These are phyloP conservation scores for Russula olivacea DNA, from an alignment of 768 basidiomycete genomes.

Conservation along the genomic window DNA sequence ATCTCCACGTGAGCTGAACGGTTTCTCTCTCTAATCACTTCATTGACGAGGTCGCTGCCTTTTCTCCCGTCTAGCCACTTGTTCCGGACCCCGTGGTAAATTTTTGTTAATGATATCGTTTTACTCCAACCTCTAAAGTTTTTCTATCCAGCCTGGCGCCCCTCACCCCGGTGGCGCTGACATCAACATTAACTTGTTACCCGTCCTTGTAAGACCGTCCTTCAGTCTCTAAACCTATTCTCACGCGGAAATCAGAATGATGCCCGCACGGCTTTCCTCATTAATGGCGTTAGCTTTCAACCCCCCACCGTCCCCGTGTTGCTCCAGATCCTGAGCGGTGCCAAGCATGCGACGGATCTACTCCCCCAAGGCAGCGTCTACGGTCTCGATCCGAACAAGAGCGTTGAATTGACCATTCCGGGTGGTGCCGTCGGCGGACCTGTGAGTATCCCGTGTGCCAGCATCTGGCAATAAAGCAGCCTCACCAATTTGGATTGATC, in stretches of 20 bases:
- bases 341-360: conserved; percentile 40
- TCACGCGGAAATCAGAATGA: conserved; percentile 3
- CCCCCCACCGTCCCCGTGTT: conserved; percentile 47
- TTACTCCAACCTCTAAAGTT: not conserved
- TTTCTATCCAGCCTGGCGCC: conserved; percentile 24
- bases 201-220: conserved; percentile 19
- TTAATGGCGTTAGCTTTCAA: conserved; percentile 36
- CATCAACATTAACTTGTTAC: conserved; percentile 22
- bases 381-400: conserved; percentile 41
- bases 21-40: not conserved
- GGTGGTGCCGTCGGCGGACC: conserved; percentile 36
- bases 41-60: not conserved
- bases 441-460: not conserved
- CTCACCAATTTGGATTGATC: not conserved
- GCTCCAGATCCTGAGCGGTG: conserved; percentile 54
- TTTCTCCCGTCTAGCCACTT: conserved; percentile 19
- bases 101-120: not conserved
- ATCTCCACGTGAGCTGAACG: conserved; percentile 23
- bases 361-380: conserved; percentile 46
- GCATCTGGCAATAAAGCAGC: no score
- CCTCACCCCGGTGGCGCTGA: conserved; percentile 27
- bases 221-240: not conserved
- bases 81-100: conserved; percentile 9
- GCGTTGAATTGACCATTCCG: conserved; percentile 45
- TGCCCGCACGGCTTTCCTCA: conserved; percentile 26